Conservation (phyloP, 2,329 filamentous ascomycete genomes). For the Trichoderma simmonsii region DNA sequence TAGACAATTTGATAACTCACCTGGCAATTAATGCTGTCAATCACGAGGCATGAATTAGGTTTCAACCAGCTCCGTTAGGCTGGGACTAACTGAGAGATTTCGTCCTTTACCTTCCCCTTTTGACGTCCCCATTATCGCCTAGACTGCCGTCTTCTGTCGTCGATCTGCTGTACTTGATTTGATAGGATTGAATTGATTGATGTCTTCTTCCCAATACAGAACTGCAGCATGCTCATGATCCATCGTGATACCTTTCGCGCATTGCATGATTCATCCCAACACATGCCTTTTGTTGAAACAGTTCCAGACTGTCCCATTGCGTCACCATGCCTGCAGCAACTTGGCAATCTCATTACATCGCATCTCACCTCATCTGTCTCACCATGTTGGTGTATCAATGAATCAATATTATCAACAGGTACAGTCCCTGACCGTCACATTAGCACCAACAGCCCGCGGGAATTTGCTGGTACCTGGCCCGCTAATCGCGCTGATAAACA, state of each 20-base stretch:
- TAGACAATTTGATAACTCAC: neutral
- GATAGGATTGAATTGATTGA: neutral
- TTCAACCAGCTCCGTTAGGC: neutral
- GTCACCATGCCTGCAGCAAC: neutral
- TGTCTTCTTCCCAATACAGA: neutral
- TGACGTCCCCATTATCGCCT: neutral
- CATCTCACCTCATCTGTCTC: neutral
- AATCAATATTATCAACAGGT: neutral
- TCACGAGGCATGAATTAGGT: neutral
- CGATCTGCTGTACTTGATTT: neutral
- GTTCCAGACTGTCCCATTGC: neutral
- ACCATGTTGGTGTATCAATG: neutral
- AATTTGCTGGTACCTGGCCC: constrained; percentile 9
- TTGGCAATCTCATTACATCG: constrained; percentile 1
- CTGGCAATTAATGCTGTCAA: neutral
- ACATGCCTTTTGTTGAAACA: neutral
- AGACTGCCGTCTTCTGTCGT: neutral
- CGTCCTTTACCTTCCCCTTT: neutral
- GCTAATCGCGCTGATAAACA: constrained; percentile 2
- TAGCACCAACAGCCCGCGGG: neutral
- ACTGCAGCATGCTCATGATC: neutral
- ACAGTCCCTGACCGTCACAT: too few species aligned
- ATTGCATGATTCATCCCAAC: neutral
- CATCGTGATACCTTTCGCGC: neutral
- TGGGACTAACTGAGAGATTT: neutral